Evolutionary conservation across 2,329 filamentous ascomycete genomes (phyloP).

Genomic region (Pleurostoma richardsiae): DNA sequence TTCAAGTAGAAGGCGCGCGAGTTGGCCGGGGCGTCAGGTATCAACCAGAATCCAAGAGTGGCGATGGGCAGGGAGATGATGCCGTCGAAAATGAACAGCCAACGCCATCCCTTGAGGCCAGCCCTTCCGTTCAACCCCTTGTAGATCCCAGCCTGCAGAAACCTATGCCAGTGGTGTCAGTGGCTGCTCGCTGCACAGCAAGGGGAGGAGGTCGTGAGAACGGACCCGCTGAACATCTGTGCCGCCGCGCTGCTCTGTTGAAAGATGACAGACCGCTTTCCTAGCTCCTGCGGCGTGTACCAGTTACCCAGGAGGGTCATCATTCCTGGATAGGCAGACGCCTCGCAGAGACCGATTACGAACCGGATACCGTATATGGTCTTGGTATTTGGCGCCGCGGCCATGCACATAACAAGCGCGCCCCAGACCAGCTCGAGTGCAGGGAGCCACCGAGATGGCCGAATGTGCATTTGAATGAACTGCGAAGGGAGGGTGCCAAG

Average conservation of each 20-base stretch:
- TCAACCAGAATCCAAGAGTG: conserved; percentile 23
- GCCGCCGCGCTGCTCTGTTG: conserved; percentile 28
- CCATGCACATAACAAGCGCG: conserved; percentile 26
- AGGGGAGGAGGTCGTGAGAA: no score
- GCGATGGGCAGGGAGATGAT: conserved; percentile 24
- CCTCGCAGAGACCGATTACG: conserved; percentile 33
- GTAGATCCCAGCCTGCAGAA: conserved; percentile 33
- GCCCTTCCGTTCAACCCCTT: conserved; percentile 28
- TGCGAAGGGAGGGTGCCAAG: conserved; percentile 37
- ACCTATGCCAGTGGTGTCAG: no score
- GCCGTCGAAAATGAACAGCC: conserved; percentile 40
- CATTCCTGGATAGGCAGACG: conserved; percentile 29
- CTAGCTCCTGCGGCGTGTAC: conserved; percentile 36
- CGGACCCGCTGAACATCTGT: conserved; percentile 34
- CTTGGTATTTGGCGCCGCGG: conserved; percentile 26
- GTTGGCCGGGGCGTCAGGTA: conserved; percentile 24
- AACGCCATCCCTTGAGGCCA: conserved; percentile 35
- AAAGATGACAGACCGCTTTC: conserved; percentile 35
- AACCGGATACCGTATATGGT: conserved; percentile 35
- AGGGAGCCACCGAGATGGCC: conserved; percentile 34
- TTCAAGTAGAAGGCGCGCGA: conserved; percentile 20
- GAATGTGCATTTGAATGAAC: conserved; percentile 32
- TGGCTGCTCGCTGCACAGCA: no score
- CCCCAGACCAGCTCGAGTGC: conserved; percentile 30
- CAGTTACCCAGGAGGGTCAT: conserved; percentile 34